Evolutionary conservation across 345 rosid species (phyloP).

Genomic region (Gossypium arboreum): DNA sequence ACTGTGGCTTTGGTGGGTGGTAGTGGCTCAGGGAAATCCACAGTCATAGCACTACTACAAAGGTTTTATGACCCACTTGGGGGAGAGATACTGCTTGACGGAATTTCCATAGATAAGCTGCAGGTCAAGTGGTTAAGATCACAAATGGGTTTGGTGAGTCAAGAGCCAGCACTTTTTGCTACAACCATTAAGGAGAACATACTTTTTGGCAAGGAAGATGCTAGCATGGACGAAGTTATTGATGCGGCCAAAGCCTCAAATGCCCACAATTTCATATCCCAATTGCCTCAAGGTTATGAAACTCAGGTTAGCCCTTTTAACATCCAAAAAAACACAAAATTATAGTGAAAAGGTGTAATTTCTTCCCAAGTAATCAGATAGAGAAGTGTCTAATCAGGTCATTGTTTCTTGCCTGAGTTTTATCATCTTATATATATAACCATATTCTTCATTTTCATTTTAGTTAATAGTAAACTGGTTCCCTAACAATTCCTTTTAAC

Average conservation of each 20-base stretch:
- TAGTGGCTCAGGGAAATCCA: constrained; percentile 92
- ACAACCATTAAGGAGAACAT: constrained; percentile 71
- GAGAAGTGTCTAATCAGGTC: not conserved
- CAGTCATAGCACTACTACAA: constrained; percentile 71
- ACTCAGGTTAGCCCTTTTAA: constrained; percentile 54
- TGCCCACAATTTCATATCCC: constrained; percentile 59
- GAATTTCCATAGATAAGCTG: constrained; percentile 46
- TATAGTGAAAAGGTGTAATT: no score
- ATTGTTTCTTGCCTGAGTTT: not conserved
- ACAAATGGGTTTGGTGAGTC: constrained; percentile 76
- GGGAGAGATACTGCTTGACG: constrained; percentile 72
- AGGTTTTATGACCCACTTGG: constrained; percentile 74
- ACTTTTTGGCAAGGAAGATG: constrained; percentile 72
- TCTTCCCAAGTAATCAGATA: no score
- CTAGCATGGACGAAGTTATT: constrained; percentile 46
- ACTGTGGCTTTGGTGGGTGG: constrained; percentile 83
- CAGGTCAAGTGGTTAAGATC: constrained; percentile 84
- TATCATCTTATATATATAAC: not conserved
- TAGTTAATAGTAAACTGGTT: not conserved
- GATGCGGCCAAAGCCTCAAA: constrained; percentile 66
- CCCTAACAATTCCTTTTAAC: not conserved
- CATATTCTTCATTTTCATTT: not conserved
- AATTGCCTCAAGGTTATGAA: constrained; percentile 63
- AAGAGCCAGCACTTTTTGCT: constrained; percentile 74
- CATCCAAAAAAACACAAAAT: no score